These are phyloP conservation scores for Hypoxylon subgilvum DNA, from an alignment of 495 filamentous ascomycete genomes.

Conservation along the genomic window DNA sequence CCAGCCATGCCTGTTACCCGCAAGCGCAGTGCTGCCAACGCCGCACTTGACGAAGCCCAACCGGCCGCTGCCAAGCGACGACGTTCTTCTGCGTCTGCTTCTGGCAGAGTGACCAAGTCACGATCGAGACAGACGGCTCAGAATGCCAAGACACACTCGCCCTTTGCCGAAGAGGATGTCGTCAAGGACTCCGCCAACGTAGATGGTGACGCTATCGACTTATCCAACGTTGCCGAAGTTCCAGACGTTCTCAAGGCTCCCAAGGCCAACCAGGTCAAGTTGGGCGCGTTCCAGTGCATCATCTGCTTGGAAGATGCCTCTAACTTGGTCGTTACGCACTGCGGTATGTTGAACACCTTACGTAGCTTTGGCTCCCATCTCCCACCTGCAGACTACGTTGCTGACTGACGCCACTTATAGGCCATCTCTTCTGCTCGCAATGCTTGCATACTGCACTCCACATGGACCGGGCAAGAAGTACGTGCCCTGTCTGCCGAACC, in stretches of 20 bases:
- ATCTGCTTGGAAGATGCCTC: constrained; percentile 84
- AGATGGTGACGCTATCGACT: constrained; percentile 63
- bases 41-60: constrained; percentile 1
- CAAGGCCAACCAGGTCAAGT: constrained; percentile 59
- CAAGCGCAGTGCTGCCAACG: constrained; percentile 1
- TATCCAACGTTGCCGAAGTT: constrained; percentile 62
- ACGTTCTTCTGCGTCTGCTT: constrained; percentile 36
- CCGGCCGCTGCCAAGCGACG: constrained; percentile 38
- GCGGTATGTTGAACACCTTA: constrained; percentile 65
- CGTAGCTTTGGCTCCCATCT: background rate
- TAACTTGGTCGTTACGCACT: constrained; percentile 77
- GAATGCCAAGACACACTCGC: constrained; percentile 15
- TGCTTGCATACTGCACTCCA: constrained; percentile 79
- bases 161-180: constrained; percentile 43
- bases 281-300: constrained; percentile 71
- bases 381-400: background rate
- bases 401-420: constrained; percentile 47
- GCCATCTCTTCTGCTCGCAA: constrained; percentile 83
- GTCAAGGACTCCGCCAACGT: constrained; percentile 14
- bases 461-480: constrained; percentile 56
- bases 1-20: constrained; percentile 30
- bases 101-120: constrained; percentile 43
- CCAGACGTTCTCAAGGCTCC: constrained; percentile 55
- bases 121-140: constrained; percentile 28
- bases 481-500: constrained; percentile 62